Conservation (phyloP, 192 early-diverging fungal species). For the Coemansia sp. region DNA sequence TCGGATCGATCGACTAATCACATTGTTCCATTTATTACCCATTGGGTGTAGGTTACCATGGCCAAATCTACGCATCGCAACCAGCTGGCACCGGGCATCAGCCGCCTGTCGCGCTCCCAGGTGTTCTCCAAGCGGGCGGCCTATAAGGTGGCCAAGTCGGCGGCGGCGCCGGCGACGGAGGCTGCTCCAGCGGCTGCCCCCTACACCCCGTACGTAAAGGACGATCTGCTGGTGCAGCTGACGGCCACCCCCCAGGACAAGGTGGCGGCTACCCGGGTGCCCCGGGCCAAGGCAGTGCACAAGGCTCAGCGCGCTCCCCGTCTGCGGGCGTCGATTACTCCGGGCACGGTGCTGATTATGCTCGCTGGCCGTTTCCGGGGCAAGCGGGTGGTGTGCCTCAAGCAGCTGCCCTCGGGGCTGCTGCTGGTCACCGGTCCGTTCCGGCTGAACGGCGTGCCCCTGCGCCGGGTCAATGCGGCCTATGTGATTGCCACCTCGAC, state of each 20-base stretch:
- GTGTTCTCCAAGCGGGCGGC: slow-evolving; percentile 82
- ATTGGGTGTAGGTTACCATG: slow-evolving; percentile 48
- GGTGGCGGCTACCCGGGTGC: slow-evolving; percentile 84
- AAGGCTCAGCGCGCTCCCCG: slow-evolving; percentile 66
- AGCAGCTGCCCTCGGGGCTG: slow-evolving; percentile 90
- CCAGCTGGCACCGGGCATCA: slow-evolving; percentile 79
- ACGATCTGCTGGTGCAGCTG: slow-evolving; percentile 72
- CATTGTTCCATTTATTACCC: background rate
- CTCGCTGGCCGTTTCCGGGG: slow-evolving; percentile 94
- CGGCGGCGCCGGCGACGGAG: slow-evolving; percentile 29
- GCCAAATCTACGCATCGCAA: slow-evolving; percentile 70
- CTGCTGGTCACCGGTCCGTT: slow-evolving; percentile 96
- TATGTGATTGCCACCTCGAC: slow-evolving; percentile 99
- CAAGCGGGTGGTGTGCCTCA: slow-evolving; percentile 98
- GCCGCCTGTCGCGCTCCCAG: slow-evolving; percentile 76
- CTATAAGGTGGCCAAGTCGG: slow-evolving; percentile 82
- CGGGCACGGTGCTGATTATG: slow-evolving; percentile 96
- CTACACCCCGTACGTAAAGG: slow-evolving; percentile 55
- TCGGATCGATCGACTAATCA: background rate
- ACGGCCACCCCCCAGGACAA: slow-evolving; percentile 65
- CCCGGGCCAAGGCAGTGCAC: slow-evolving; percentile 72
- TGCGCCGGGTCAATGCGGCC: slow-evolving; percentile 97
- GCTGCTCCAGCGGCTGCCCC: slow-evolving; percentile 20
- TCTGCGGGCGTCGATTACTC: slow-evolving; percentile 90
- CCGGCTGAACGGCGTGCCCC: slow-evolving; percentile 98